Base-by-base conservation (phyloP, 345 rosid species). In the Populus deltoides region DNA sequence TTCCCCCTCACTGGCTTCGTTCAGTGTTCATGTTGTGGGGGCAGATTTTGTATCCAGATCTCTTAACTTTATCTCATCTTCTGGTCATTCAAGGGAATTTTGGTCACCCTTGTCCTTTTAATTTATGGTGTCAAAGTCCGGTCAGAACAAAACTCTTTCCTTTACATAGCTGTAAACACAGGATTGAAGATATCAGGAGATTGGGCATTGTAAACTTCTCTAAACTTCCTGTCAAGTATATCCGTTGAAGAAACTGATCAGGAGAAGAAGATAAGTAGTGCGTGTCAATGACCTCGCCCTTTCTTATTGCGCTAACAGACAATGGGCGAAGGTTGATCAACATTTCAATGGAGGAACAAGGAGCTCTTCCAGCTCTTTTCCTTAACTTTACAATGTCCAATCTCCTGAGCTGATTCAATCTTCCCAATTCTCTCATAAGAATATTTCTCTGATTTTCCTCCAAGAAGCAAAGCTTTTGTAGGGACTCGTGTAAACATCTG, bases 281-380 rank as follows among this genome's bases (percentile, higher is more conserved):
- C 20, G 85, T 78, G 68, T 87, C 86, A 22, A 83, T 66, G 68
- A 85, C 33, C 75, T 85, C 88, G 6, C 74, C 69, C 1, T 81
- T 83, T 17, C 71, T 76, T 1, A 68, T 31, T 11, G 90, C 74
- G 70, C 45, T 31, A 18, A 87, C 35, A 4, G 88, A 83, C 35
- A 89, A 55, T 16, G 88, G 77, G 0, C 69, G 84, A 39, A 79
- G 81, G 39, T 73, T 68, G 65, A 31, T 73, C 69, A 73, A 39
- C 18, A n/a, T 79, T 55, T 67, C 74, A 17, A 79, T 79, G 17
- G 81, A 73, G 22, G 81, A 73, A 18, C 81, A 79, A 31, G 67
- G 24, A 5, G 39, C 68, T 31, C 55, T 74, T 24, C 81, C 81
- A 22, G 73, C 77, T 79, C 57, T 68, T 67, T 36, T 79, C 62